These are phyloP conservation scores for Podila epicladia DNA, from an alignment of 192 early-diverging fungal species.

Conservation along the genomic window DNA sequence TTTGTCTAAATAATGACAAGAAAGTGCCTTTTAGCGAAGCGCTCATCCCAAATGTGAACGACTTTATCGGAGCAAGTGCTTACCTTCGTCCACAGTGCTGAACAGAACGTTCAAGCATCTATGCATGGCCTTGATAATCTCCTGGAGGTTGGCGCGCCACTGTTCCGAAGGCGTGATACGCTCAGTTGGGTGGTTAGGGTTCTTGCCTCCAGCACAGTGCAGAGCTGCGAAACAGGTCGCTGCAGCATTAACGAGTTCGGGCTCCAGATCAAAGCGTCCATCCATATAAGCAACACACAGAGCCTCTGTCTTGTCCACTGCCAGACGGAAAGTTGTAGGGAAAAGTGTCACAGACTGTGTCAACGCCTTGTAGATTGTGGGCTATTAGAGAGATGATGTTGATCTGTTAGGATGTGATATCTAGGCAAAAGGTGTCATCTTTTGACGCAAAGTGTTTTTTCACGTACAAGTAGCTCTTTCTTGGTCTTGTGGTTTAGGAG, in stretches of 20 bases:
- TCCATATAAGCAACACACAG: slow-evolving; percentile 62
- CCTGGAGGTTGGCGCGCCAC: slow-evolving; percentile 54
- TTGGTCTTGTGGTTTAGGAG: slow-evolving; percentile 55
- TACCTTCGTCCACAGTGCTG: slow-evolving; percentile 65
- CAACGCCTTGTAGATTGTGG: slow-evolving; percentile 55
- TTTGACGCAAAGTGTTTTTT: not conserved
- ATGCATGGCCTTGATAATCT: slow-evolving; percentile 59
- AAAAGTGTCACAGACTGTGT: slow-evolving; percentile 54
- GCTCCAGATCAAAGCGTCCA: slow-evolving; percentile 50
- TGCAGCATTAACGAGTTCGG: slow-evolving; percentile 35
- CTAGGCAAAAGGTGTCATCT: slow-evolving; percentile 2
- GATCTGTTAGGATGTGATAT: not conserved
- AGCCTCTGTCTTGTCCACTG: slow-evolving; percentile 53
- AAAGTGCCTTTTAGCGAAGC: not conserved
- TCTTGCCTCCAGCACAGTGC: slow-evolving; percentile 50
- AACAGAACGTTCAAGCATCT: slow-evolving; percentile 56
- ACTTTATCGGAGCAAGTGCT: not conserved
- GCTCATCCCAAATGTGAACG: not conserved
- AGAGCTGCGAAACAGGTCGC: slow-evolving; percentile 56
- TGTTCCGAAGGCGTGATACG: slow-evolving; percentile 45
- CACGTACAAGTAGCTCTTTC: slow-evolving; percentile 56
- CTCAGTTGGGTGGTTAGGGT: slow-evolving; percentile 49
- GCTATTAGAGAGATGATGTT: slow-evolving; percentile 18
- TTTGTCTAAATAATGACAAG: slow-evolving; percentile 19
- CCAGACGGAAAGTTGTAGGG: slow-evolving; percentile 59